Percentiles rank a stretch among this genome's conserved stretches.
These are phyloP conservation scores for Phytophthora fragariaefolia DNA, from an alignment of 352 stramenopile genomes.

Conservation along the genomic window DNA sequence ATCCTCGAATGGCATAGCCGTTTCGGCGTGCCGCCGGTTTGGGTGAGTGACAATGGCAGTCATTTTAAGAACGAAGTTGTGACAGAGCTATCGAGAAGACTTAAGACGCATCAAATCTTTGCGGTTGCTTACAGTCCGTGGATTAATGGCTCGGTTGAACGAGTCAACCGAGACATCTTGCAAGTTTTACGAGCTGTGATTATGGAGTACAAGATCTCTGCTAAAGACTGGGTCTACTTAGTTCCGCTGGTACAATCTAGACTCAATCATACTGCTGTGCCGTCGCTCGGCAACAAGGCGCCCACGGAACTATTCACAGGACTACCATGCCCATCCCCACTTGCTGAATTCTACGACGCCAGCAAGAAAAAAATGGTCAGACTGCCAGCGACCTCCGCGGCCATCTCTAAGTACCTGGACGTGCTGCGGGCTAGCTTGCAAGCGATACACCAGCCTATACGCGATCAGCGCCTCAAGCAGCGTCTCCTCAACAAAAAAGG, in stretches of 20 bases:
- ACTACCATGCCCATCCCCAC: slow-evolving; percentile 3
- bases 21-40: neutral
- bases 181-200: slow-evolving; percentile 26
- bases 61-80: too few species aligned
- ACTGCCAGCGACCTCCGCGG: neutral
- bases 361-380: neutral
- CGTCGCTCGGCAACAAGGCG: too few species aligned
- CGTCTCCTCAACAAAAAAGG: slow-evolving; percentile 9
- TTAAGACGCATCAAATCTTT: slow-evolving; percentile 31
- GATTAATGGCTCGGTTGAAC: slow-evolving; percentile 41
- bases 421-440: slow-evolving; percentile 1
- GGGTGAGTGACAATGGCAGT: neutral
- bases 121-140: slow-evolving; percentile 35
- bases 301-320: slow-evolving; percentile 31
- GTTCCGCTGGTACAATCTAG: slow-evolving; percentile 32
- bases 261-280: too few species aligned
- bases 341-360: slow-evolving; percentile 18
- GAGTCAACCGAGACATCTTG: too few species aligned
- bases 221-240: slow-evolving; percentile 30
- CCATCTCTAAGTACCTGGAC: neutral
- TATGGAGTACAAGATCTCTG: slow-evolving; percentile 23
- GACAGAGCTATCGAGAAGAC: neutral
- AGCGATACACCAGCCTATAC: slow-evolving; percentile 3
- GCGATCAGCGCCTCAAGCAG: slow-evolving; percentile 7
- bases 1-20: slow-evolving; percentile 1